Evolutionary conservation across 305 asterid species (phyloP).

Genomic region (Solanum hybrid): DNA sequence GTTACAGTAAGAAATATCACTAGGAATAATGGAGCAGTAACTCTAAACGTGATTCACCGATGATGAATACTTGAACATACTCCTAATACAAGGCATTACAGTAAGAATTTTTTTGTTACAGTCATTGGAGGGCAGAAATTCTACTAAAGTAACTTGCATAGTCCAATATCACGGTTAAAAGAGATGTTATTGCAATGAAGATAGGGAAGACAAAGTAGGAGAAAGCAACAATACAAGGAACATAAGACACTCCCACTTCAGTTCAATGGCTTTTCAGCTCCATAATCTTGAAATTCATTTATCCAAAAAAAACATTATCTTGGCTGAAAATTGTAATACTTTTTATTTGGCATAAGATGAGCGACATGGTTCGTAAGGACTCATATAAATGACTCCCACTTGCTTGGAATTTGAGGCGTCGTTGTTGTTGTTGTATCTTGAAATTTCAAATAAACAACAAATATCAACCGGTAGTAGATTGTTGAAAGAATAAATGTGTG

Average conservation of each 20-base stretch:
- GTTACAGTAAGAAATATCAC: not conserved
- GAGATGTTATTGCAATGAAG: not conserved
- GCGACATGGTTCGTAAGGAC: not conserved
- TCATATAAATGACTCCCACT: not conserved
- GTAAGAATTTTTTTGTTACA: not conserved
- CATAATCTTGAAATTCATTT: not conserved
- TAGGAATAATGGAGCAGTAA: not conserved
- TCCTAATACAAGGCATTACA: not conserved
- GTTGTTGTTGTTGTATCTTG: not conserved
- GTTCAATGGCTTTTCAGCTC: not conserved
- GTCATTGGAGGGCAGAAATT: not conserved
- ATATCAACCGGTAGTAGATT: not conserved
- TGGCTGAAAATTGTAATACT: not conserved
- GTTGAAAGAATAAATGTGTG: not conserved
- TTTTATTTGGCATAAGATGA: not conserved
- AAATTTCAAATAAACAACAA: not conserved
- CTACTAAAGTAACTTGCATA: slow-evolving; percentile 1
- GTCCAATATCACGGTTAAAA: not conserved
- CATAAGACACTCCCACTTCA: not conserved
- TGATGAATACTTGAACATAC: not conserved
- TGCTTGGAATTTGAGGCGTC: not conserved
- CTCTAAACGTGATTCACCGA: not conserved
- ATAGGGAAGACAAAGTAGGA: not conserved
- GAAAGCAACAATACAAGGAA: not conserved
- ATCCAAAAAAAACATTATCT: not conserved